Evolutionary conservation across 2,329 filamentous ascomycete species (phyloP).

Genomic region (Pochonia chlamydosporia): DNA sequence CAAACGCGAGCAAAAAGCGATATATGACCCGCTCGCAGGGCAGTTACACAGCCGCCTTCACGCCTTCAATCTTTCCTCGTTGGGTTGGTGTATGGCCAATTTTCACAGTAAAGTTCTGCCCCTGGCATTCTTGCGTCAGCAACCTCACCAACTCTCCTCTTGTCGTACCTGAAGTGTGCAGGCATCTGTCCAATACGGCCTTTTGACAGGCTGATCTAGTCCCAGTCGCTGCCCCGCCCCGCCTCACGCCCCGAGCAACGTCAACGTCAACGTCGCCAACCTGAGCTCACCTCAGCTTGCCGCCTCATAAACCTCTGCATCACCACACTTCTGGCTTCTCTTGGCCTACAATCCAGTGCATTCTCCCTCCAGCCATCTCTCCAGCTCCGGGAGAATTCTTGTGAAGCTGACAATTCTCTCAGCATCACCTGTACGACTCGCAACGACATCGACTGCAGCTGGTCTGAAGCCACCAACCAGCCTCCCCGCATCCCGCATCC

Average conservation of each 20-base stretch:
- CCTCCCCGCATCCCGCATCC: too few species aligned
- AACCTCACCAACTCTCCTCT: too few species aligned
- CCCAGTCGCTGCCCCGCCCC: conserved; percentile 1
- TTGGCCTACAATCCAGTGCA: conserved; percentile 5
- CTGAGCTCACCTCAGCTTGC: conserved; percentile 13
- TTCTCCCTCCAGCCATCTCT: background rate
- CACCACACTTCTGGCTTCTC: conserved; percentile 4
- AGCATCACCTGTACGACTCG: background rate
- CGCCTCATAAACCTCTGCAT: conserved; percentile 8
- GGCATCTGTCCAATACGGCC: too few species aligned
- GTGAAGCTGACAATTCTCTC: background rate
- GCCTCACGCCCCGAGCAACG: conserved; percentile 10
- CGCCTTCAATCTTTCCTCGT: too few species aligned
- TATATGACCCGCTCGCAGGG: too few species aligned
- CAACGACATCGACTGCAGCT: background rate
- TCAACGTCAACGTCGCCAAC: conserved; percentile 13
- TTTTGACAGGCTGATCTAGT: too few species aligned
- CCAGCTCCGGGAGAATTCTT: background rate
- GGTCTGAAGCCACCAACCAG: background rate
- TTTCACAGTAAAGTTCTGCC: too few species aligned
- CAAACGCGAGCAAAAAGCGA: too few species aligned
- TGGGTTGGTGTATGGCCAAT: too few species aligned
- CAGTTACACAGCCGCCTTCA: too few species aligned
- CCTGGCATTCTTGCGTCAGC: too few species aligned
- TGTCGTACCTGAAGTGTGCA: too few species aligned